Evolutionary conservation across 108 stramenopile genomes (phyloP), one percentile per base, ranked within the genome.

Genomic region (Cyclotella kingstonii): DNA sequence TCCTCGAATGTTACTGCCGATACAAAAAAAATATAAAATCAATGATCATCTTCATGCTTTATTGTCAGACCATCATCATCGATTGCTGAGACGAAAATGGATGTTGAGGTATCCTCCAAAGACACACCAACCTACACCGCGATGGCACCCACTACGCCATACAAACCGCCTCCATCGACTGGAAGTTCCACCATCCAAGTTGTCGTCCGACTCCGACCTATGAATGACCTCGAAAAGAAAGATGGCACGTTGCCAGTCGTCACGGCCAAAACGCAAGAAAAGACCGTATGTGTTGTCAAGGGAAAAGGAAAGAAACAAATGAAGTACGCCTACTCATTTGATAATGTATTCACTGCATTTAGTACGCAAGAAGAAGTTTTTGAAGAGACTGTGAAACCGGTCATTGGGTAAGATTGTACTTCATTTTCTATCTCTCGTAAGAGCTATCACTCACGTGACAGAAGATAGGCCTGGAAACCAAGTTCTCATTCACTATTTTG

Each of bases 281-380:
- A 77, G 40, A 59, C 76, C 12, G 84, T 90, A 9, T 83, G 84
- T n/a, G 89, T 87, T 36, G 84, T 90, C 57, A 85, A 82, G 47
- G 89, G 89, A 14, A 70, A 66, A 25, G 89, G 89, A 8, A 42
- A 67, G 5, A 72, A 69, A 15, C 86, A 90, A 59, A 60, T 60
- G 36, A 76, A 81, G 46, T 65, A 73, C 3, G 31, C 17, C 5
- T 90, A 80, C 54, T 27, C 66, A 8, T 90, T 90, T 56, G 89
- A 90, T 51, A 85, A 85, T 63, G 89, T 90, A 46, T 90, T 90
- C 51, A 78, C 80, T n/a, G 58, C 67, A 41, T 87, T 86, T 66
- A 84, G 82, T 26, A 80, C 86, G 9, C 89, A 90, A 54, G 75
- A 84, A 38, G 86, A 90, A 47, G 83, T 90, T 0, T 90, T 90